Conservation (phyloP, 345 rosid species). For the Citrus sinensis region DVS_A1.0 CM039164.1:3645501-3646000, state of each 20-base stretch:
- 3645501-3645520: constrained; percentile 34
- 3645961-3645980: constrained; percentile 68
- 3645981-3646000: constrained; percentile 55
- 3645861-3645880: constrained; percentile 58
- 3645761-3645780: constrained; percentile 55
- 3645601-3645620: constrained; percentile 55
- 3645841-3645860: constrained; percentile 81
- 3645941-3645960: constrained; percentile 68
- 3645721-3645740: constrained; percentile 65
- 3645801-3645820: constrained; percentile 76
- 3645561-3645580: constrained; percentile 20
- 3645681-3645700: constrained; percentile 63
- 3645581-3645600: constrained; percentile 45
- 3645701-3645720: constrained; percentile 68
- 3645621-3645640: constrained; percentile 51
- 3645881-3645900: constrained; percentile 67
- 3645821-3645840: constrained; percentile 65
- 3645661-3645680: constrained; percentile 59
- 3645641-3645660: constrained; percentile 56
- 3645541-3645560: not conserved
- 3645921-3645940: constrained; percentile 70
- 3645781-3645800: constrained; percentile 59
- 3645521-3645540: constrained; percentile 30
- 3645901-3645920: constrained; percentile 74
- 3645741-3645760: constrained; percentile 73